Evolutionary conservation across 164 flowering plant genomes (phyloP).

Genomic region (Nymphaea colorata): DNA sequence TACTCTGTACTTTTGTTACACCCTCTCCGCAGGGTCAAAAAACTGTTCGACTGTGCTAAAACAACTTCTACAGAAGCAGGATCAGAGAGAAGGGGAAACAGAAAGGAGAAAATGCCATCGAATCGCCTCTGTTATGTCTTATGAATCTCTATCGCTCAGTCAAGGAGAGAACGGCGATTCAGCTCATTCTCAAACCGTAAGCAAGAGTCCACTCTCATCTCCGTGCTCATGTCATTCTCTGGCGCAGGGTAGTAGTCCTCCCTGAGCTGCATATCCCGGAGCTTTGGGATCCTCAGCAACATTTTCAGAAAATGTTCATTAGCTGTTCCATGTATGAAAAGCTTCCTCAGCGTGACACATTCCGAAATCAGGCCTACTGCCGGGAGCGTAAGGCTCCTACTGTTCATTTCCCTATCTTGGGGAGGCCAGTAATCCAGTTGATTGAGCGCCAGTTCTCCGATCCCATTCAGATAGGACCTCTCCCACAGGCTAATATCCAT

Average conservation of each 20-base stretch:
- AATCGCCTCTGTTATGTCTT: background rate
- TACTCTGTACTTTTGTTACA: too few species aligned
- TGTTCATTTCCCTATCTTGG: slow-evolving; percentile 86
- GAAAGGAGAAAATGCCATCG: background rate
- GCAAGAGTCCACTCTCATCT: slow-evolving; percentile 81
- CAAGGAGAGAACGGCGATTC: slow-evolving; percentile 36
- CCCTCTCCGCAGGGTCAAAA: too few species aligned
- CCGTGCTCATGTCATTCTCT: slow-evolving; percentile 89
- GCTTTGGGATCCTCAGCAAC: slow-evolving; percentile 38
- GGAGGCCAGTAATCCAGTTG: slow-evolving; percentile 98
- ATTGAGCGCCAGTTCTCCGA: slow-evolving; percentile 34
- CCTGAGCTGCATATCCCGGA: slow-evolving; percentile 83
- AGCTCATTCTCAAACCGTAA: slow-evolving; percentile 74
- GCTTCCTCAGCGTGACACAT: slow-evolving; percentile 62
- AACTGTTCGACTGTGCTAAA: too few species aligned
- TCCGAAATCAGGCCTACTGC: slow-evolving; percentile 60
- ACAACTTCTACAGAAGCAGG: too few species aligned
- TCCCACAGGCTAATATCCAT: slow-evolving; percentile 97
- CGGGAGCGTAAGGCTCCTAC: slow-evolving; percentile 78
- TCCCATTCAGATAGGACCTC: slow-evolving; percentile 65
- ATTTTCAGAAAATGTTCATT: slow-evolving; percentile 82
- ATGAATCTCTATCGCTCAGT: slow-evolving; percentile 22
- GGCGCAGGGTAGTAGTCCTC: slow-evolving; percentile 99
- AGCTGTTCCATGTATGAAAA: slow-evolving; percentile 86
- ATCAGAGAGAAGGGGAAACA: too few species aligned